Base-by-base conservation (phyloP, 768 basidiomycete species). In the Suillus americanus region DNA sequence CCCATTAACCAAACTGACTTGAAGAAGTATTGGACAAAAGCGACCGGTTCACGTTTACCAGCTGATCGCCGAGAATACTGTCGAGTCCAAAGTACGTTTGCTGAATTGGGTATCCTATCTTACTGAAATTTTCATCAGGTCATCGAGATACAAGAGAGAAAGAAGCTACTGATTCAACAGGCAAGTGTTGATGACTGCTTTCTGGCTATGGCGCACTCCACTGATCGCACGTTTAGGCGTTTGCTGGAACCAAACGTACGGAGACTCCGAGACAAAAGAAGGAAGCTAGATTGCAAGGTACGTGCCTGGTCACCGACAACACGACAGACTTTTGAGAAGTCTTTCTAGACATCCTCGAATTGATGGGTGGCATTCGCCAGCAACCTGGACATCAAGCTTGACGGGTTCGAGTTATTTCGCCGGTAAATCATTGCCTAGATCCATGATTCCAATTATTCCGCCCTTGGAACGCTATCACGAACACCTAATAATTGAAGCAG, bases 41-140 rank as follows among this genome's bases (percentile, higher is more conserved):
- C 94, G 89, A 73, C 79, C 84, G 1, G 93, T 96, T 38, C 88
- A 90, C 67, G 93, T 95, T 23, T 95, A 94, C 71, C 94, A 95
- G 70, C 78, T 96, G 56, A 94, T 96, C 62, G 92, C 94, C 0
- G 94, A 95, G 69, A 83, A 94, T 69, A 96, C 94, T 0, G 89
- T 95, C 1, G 94, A 96, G 75, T 84, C 91, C 14, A 94, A 92
- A 76, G 94, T 88, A 69, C 9, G 67, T 65, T n/a, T 16, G n/a
- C 14, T 37, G 3, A 33, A 60, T 56, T 51, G 56, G 28, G 25
- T 12, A 5, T 41, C 53, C 37, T 16, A 30, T 48, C 25, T 64
- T 10, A 37, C 30, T n/a, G 46, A 62, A 37, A 41, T 50, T n/a
- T 10, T 50, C 18, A 46, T 64, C 41, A 85, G 86, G 87, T 91